A percentile compares a stretch with the other conserved stretches of the same genome.
Conservation (phyloP, 2,329 filamentous ascomycete species). For the Botryotinia globosa region DNA sequence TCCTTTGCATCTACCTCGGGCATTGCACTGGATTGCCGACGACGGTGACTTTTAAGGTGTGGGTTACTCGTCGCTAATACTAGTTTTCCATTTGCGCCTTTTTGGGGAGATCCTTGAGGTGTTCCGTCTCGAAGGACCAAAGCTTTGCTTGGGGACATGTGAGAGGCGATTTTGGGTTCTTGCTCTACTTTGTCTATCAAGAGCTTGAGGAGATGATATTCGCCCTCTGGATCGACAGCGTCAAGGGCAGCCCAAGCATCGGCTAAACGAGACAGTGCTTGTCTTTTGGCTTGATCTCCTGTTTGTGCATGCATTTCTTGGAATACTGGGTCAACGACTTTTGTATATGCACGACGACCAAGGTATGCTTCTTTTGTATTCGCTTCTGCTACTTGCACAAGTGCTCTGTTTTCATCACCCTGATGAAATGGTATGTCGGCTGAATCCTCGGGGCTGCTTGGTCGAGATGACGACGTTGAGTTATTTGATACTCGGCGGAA, state of each 20-base stretch:
- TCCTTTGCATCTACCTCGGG: conserved; percentile 48
- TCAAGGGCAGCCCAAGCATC: conserved; percentile 85
- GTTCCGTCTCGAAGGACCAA: conserved; percentile 55
- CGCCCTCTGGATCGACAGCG: conserved; percentile 83
- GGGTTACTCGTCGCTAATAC: conserved; percentile 79
- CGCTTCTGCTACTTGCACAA: conserved; percentile 48
- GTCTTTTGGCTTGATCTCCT: conserved; percentile 65
- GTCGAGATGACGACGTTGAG: conserved; percentile 37
- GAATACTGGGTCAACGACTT: conserved; percentile 77
- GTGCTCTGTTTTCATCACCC: conserved; percentile 62
- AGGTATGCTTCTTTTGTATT: conserved; percentile 78
- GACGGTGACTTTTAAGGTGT: conserved; percentile 75
- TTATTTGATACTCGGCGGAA: conserved; percentile 84
- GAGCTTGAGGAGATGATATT: conserved; percentile 77
- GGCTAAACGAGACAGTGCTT: conserved; percentile 77
- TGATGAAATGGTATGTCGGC: conserved; percentile 31
- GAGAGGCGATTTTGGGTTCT: conserved; percentile 60
- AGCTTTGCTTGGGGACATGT: conserved; percentile 36
- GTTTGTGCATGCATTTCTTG: conserved; percentile 86
- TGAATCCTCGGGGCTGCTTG: conserved; percentile 31
- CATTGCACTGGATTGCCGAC: conserved; percentile 49
- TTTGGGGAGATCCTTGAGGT: conserved; percentile 48
- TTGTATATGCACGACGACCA: conserved; percentile 76
- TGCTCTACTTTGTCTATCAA: conserved; percentile 71
- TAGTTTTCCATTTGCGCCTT: conserved; percentile 52